These are phyloP conservation scores for Spongispora temasekensis DNA, from an alignment of 1,284 basidiomycete genomes.

Conservation along the genomic window DNA sequence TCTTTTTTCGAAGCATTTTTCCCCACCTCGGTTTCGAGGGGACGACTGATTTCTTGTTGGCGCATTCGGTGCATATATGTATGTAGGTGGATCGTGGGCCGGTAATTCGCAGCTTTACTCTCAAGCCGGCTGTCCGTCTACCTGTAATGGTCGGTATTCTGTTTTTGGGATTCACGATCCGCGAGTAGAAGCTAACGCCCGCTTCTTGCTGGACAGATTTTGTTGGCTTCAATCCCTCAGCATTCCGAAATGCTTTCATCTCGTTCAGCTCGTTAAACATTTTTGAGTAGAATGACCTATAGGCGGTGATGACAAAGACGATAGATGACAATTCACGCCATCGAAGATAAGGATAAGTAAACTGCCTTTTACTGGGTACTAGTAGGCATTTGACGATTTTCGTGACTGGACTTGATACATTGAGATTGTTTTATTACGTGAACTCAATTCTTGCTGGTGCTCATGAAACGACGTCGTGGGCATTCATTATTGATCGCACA, in stretches of 20 bases:
- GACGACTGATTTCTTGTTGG: background rate
- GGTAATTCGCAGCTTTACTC: slow-evolving; percentile 33
- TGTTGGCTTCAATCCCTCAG: slow-evolving; percentile 15
- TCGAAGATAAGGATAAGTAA: no score
- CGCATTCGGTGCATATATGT: background rate
- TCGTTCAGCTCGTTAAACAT: slow-evolving; percentile 22
- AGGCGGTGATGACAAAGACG: no score
- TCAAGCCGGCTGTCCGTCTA: slow-evolving; percentile 36
- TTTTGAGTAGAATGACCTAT: slow-evolving; percentile 18
- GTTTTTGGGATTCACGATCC: background rate
- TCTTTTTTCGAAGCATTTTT: background rate
- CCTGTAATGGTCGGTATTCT: slow-evolving; percentile 32
- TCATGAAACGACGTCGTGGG: no score
- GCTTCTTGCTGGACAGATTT: slow-evolving; percentile 9
- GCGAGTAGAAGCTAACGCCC: background rate
- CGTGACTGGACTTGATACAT: no score
- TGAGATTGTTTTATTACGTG: no score
- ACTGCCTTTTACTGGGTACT: no score
- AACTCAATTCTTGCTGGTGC: no score
- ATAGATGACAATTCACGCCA: no score
- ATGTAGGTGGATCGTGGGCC: slow-evolving; percentile 43
- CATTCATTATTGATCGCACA: no score
- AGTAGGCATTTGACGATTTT: no score
- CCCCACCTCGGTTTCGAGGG: background rate
- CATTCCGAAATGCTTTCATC: slow-evolving; percentile 23